A percentile compares a stretch with the other conserved stretches of the same genome.
Conservation (phyloP, 2,329 filamentous ascomycete genomes). For the Hymenoscyphus salicellus region DNA sequence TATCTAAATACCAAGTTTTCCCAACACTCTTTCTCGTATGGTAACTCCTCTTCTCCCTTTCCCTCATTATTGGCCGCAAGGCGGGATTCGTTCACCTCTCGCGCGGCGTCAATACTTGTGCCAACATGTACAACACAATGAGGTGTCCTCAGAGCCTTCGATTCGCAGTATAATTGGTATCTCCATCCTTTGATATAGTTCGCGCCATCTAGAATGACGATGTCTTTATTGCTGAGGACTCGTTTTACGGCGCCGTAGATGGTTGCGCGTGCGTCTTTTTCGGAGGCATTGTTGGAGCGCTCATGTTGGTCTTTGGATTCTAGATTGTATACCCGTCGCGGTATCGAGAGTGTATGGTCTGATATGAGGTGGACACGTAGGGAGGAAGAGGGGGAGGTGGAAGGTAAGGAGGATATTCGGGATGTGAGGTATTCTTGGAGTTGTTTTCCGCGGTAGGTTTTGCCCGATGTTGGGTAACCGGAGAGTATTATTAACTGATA, state of each 20-base stretch:
- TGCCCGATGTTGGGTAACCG: constrained; percentile 66
- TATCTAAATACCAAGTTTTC: constrained; percentile 60
- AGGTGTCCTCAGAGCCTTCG: constrained; percentile 73
- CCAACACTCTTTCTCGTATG: constrained; percentile 33
- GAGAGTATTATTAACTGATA: constrained; percentile 63
- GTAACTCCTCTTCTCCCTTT: constrained; percentile 32
- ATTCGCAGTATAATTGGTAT: constrained; percentile 82
- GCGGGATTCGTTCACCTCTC: constrained; percentile 58
- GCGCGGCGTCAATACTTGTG: constrained; percentile 51
- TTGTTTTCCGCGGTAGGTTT: constrained; percentile 34
- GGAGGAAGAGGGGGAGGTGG: constrained; percentile 33
- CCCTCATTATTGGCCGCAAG: constrained; percentile 40
- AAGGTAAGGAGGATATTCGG: constrained; percentile 40
- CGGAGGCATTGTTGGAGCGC: constrained; percentile 68
- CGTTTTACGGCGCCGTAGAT: constrained; percentile 78
- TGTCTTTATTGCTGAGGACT: constrained; percentile 65
- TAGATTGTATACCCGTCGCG: constrained; percentile 68
- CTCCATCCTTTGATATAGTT: constrained; percentile 92
- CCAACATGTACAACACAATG: constrained; percentile 71
- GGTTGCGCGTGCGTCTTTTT: constrained; percentile 77
- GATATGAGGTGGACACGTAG: constrained; percentile 73
- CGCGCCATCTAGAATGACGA: constrained; percentile 75
- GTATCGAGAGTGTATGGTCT: constrained; percentile 67
- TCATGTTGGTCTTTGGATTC: constrained; percentile 56
- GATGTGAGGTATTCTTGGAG: constrained; percentile 32